phyloP scores from a whole-genome alignment of 2,329 filamentous ascomycete species.

The Xylaria sp. region DNA sequence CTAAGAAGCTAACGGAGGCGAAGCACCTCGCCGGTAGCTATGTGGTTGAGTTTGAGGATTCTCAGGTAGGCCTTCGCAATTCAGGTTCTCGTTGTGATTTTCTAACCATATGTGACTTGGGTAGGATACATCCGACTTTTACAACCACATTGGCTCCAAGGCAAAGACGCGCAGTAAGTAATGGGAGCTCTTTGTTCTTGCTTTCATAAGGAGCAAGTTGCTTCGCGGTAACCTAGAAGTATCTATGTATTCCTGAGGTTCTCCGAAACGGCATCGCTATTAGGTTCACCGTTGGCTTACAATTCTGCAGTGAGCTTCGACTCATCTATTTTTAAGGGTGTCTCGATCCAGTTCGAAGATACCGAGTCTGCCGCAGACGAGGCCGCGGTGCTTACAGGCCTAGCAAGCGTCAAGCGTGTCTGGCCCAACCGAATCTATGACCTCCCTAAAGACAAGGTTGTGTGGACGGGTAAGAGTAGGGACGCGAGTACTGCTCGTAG shows the following conservation, averaged over 20 bases:
- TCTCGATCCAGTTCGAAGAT: constrained; percentile 63
- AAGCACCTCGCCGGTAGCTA: constrained; percentile 58
- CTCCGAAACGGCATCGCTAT: neutral
- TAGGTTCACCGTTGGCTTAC: constrained; percentile 5
- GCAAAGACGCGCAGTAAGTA: constrained; percentile 54
- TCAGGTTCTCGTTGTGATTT: constrained; percentile 1
- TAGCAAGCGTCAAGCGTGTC: constrained; percentile 59
- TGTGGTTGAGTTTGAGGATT: constrained; percentile 64
- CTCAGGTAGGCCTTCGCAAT: constrained; percentile 52
- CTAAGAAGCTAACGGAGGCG: constrained; percentile 36
- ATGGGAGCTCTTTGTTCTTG: neutral
- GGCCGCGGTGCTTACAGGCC: constrained; percentile 53
- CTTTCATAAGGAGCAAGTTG: neutral
- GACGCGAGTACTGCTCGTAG: constrained; percentile 41
- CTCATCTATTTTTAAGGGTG: constrained; percentile 64
- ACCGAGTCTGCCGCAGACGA: constrained; percentile 56
- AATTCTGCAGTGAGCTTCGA: constrained; percentile 54
- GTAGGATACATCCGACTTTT: constrained; percentile 56
- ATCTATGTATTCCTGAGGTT: neutral
- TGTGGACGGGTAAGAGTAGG: constrained; percentile 54
- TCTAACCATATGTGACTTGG: constrained; percentile 15
- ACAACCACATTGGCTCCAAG: constrained; percentile 52
- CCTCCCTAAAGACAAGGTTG: constrained; percentile 57
- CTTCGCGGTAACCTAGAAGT: neutral
- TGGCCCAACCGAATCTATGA: constrained; percentile 60